These are phyloP conservation scores for Daedaleopsis nitida DNA, from an alignment of 768 basidiomycete genomes.

Conservation along the genomic window DNA sequence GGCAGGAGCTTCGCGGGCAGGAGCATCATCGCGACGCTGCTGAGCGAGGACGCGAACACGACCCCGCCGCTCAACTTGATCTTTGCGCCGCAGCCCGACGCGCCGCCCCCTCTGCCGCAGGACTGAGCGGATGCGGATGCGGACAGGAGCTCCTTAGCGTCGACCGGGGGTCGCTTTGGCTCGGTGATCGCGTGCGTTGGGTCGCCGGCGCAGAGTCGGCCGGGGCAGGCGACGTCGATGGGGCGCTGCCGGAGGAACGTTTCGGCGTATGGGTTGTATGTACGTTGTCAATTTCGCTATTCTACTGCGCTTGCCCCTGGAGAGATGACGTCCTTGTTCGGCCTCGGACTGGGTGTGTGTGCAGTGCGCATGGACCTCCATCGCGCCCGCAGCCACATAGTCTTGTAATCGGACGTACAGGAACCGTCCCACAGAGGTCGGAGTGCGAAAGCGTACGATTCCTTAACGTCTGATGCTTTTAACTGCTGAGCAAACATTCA, in stretches of 20 bases:
- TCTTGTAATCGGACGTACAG: too few species aligned
- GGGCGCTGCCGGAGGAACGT: neutral
- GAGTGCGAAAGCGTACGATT: too few species aligned
- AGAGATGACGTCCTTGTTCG: too few species aligned
- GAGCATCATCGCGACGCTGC: conserved; percentile 83
- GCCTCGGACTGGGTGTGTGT: too few species aligned
- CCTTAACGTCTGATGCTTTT: too few species aligned
- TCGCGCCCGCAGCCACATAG: too few species aligned
- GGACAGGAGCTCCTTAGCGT: too few species aligned
- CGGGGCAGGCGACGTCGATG: neutral
- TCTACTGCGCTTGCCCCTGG: neutral
- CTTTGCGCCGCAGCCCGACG: conserved; percentile 83
- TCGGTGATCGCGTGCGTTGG: neutral
- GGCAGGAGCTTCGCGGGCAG: conserved; percentile 87
- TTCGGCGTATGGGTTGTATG: neutral
- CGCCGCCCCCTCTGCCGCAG: conserved; percentile 72
- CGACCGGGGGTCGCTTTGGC: neutral
- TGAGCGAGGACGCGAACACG: conserved; percentile 83
- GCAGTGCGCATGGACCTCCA: too few species aligned
- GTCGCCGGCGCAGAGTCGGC: too few species aligned
- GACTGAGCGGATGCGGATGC: conserved; percentile 15
- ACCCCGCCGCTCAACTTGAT: conserved; percentile 81
- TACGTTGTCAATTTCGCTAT: neutral
- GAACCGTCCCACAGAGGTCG: too few species aligned
- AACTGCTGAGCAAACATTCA: too few species aligned